Percentiles rank a stretch among this genome's conserved stretches.
Evolutionary conservation across 495 filamentous ascomycete species (phyloP).

Genomic region (Penicillium desertorum): DNA sequence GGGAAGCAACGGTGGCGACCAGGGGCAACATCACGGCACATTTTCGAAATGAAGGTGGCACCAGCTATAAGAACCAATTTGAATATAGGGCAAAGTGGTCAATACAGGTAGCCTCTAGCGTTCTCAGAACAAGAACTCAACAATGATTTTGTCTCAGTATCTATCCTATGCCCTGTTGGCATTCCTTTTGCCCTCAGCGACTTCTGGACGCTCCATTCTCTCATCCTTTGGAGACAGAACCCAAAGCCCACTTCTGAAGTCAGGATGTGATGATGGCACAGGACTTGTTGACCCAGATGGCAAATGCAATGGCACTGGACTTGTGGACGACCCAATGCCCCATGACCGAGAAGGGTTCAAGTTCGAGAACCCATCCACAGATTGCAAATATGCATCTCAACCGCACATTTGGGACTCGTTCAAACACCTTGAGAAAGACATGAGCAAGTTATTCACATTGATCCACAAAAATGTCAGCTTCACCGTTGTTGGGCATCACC

Average conservation of each 20-base stretch:
- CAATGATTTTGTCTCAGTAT: conserved; percentile 22
- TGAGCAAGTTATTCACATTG: conserved; percentile 35
- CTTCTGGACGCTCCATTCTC: conserved; percentile 4
- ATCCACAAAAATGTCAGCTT: conserved; percentile 40
- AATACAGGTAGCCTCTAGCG: background rate
- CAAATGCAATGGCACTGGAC: conserved; percentile 29
- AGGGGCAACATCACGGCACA: conserved; percentile 1
- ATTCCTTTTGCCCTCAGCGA: conserved; percentile 11
- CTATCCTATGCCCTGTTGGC: conserved; percentile 16
- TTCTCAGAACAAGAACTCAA: background rate
- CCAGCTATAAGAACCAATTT: background rate
- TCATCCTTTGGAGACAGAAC: background rate
- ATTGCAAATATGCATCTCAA: conserved; percentile 38
- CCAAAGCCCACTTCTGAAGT: conserved; percentile 2
- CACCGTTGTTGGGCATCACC: conserved; percentile 39
- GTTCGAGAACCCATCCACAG: conserved; percentile 37
- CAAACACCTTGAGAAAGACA: conserved; percentile 41
- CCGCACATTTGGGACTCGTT: conserved; percentile 41
- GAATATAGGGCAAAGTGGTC: background rate
- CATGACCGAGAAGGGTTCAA: conserved; percentile 32
- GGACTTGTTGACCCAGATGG: conserved; percentile 26
- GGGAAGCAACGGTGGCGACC: conserved; percentile 7
- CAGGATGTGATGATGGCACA: conserved; percentile 19
- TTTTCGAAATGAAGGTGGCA: background rate
- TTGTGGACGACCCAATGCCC: conserved; percentile 22